These are phyloP conservation scores for Mycena maculata DNA, from an alignment of 768 basidiomycete species.

Conservation along the genomic window DNA sequence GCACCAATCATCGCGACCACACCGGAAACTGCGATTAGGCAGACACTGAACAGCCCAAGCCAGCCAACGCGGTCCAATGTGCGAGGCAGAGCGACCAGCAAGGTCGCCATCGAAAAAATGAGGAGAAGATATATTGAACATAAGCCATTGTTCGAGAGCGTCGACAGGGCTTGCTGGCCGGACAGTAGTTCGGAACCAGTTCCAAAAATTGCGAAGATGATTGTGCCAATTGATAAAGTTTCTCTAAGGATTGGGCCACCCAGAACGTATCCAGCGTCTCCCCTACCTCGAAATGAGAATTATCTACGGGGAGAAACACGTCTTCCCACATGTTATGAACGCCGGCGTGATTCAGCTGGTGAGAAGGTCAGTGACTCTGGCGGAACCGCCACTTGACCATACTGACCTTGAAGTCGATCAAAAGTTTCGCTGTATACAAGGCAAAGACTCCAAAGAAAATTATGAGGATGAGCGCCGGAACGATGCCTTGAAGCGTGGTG, in stretches of 20 bases:
- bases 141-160: conserved; percentile 59
- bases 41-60: conserved; percentile 58
- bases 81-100: conserved; percentile 58
- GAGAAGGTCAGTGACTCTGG: not conserved
- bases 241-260: conserved; percentile 62
- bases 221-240: conserved; percentile 56
- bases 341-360: conserved; percentile 58
- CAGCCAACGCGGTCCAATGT: conserved; percentile 59
- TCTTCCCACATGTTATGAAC: conserved; percentile 67
- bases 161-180: conserved; percentile 63
- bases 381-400: conserved; percentile 55
- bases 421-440: conserved; percentile 62
- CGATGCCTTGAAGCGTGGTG: conserved; percentile 52
- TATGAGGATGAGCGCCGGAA: conserved; percentile 64
- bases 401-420: conserved; percentile 67
- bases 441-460: conserved; percentile 64
- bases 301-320: not conserved
- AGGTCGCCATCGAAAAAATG: conserved; percentile 58
- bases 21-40: conserved; percentile 57
- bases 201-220: conserved; percentile 63
- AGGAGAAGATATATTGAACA: conserved; percentile 58
- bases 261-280: conserved; percentile 63
- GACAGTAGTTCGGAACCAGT: conserved; percentile 60
- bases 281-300: conserved; percentile 42
- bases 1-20: conserved; percentile 64